Evolutionary conservation across 352 stramenopile genomes (phyloP).

Genomic region (Phytophthora idaei): DNA sequence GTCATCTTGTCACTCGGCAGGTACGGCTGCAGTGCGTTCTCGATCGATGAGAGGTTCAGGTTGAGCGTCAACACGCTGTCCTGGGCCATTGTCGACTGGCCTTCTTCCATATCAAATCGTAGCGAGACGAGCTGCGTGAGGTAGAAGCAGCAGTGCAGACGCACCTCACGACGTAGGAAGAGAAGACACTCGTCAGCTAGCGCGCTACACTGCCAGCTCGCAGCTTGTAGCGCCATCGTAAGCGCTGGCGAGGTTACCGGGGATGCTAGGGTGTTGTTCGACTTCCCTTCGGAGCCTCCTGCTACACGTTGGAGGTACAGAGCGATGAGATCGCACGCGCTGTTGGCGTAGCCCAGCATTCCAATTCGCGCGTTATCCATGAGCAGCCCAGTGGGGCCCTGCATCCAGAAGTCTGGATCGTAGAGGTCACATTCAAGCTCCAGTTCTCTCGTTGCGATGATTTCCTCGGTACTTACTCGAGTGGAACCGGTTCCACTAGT

Average conservation of each 20-base stretch:
- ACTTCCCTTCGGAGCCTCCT: constrained; percentile 18
- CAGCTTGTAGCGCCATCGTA: constrained; percentile 51
- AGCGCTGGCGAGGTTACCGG: constrained; percentile 38
- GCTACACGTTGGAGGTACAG: constrained; percentile 49
- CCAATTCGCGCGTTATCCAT: constrained; percentile 79
- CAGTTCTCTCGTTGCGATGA: constrained; percentile 59
- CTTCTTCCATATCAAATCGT: constrained; percentile 63
- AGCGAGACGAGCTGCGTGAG: constrained; percentile 76
- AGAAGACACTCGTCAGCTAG: constrained; percentile 81
- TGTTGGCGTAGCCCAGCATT: constrained; percentile 85
- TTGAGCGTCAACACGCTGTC: constrained; percentile 77
- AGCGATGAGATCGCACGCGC: constrained; percentile 72
- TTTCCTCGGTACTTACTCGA: constrained; percentile 34
- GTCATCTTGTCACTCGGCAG: constrained; percentile 77
- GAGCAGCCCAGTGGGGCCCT: constrained; percentile 53
- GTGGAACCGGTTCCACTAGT: not conserved
- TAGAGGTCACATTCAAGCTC: constrained; percentile 74
- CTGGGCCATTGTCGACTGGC: constrained; percentile 67
- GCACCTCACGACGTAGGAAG: constrained; percentile 77
- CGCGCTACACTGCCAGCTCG: constrained; percentile 73
- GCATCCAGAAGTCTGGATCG: constrained; percentile 56
- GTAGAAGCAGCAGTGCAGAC: constrained; percentile 79
- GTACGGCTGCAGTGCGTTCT: constrained; percentile 78
- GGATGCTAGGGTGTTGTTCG: constrained; percentile 16
- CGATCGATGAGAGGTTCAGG: constrained; percentile 75